Evolutionary conservation across 306 rosid species (phyloP).

Genomic region (Glycine tomentella): DNA sequence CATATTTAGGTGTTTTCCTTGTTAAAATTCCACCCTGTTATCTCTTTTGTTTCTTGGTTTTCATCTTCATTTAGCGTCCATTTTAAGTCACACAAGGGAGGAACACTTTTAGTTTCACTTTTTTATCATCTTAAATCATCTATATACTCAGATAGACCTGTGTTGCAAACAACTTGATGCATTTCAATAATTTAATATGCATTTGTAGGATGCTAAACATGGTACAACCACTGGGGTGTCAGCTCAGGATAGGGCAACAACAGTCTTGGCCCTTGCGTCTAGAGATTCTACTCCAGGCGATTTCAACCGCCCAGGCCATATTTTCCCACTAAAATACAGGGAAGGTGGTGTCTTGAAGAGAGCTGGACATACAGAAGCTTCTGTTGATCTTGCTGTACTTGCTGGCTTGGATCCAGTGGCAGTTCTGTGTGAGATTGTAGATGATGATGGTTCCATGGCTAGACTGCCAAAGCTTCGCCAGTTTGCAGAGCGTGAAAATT

Average conservation of each 20-base stretch:
- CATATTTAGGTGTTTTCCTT: background rate
- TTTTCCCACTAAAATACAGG: conserved; percentile 88
- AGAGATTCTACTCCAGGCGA: conserved; percentile 82
- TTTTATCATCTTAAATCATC: background rate
- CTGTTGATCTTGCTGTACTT: conserved; percentile 87
- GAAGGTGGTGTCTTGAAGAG: conserved; percentile 98
- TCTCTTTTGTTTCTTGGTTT: background rate
- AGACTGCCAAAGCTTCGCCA: conserved; percentile 88
- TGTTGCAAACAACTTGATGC: background rate
- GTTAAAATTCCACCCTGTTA: background rate
- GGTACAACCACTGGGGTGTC: conserved; percentile 97
- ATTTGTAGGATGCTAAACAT: conserved; percentile 74
- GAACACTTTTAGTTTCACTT: background rate
- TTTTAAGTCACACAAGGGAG: background rate
- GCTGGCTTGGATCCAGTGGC: conserved; percentile 88
- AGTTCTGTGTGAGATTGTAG: conserved; percentile 92
- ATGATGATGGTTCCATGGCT: conserved; percentile 99
- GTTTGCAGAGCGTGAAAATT: conserved; percentile 72
- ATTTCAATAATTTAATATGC: conserved; percentile 41
- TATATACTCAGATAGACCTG: conserved; percentile 3
- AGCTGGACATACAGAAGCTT: conserved; percentile 98
- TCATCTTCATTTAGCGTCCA: conserved; percentile 1
- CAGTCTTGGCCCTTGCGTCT: conserved; percentile 90
- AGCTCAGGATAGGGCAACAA: conserved; percentile 86
- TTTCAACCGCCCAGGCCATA: conserved; percentile 96